Percentiles rank a stretch among this genome's conserved stretches.
Conservation (phyloP, 1,284 basidiomycete genomes). For the Rhodotorula mucilaginosa region DNA sequence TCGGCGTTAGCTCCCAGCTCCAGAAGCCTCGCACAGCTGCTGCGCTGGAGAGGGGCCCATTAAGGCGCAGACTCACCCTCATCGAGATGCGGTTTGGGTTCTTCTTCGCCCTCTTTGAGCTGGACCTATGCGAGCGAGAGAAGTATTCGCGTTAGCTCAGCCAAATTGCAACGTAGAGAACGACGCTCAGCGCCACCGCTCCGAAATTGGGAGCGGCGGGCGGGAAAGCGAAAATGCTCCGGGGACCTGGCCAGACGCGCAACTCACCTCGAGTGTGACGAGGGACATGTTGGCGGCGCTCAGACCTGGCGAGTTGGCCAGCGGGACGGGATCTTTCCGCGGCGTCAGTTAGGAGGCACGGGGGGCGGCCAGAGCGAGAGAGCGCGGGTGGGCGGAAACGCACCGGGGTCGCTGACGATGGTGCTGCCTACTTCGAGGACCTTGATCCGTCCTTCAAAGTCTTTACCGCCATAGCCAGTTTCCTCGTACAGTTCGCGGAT, state of each 20-base stretch:
- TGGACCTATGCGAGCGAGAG: conserved; percentile 50
- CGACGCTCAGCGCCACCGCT: not conserved
- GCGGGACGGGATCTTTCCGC: not conserved
- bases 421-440: conserved; percentile 27
- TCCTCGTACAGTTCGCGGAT: conserved; percentile 85
- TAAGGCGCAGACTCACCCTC: conserved; percentile 59
- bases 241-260: not conserved
- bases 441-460: conserved; percentile 39
- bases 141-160: too few species aligned
- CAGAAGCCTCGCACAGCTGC: too few species aligned
- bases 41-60: too few species aligned
- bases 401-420: conserved; percentile 27
- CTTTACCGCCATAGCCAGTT: conserved; percentile 65
- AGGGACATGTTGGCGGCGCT: conserved; percentile 65
- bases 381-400: not conserved
- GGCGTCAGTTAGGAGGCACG: conserved; percentile 3
- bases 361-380: not conserved
- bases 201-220: not conserved
- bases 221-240: not conserved
- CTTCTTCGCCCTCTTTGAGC: conserved; percentile 57
- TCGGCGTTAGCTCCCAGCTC: too few species aligned
- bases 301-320: conserved; percentile 24
- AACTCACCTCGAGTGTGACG: conserved; percentile 61
- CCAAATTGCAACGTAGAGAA: too few species aligned
- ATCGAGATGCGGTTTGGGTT: conserved; percentile 67